Base-by-base conservation (phyloP, 768 basidiomycete species). In the Leccinum longicurvipes region DNA sequence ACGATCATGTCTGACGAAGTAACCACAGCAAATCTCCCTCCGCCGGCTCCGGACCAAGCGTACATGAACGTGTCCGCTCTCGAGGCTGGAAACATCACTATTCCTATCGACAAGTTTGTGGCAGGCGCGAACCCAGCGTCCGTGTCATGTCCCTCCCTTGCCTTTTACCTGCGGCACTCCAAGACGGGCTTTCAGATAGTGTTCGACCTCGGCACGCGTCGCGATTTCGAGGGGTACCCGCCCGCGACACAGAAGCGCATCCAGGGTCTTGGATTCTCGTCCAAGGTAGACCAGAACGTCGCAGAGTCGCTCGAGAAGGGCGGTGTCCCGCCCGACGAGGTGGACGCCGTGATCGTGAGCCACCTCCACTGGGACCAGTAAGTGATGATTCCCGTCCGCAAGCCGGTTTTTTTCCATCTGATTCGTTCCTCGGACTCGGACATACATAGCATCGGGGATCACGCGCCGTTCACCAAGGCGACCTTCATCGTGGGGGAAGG, bases 161-260 rank as follows among this genome's bases (percentile, higher is more conserved):
- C 79, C 2, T 86, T 85, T 66, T 74, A 78, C 52, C 65, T 85
- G 36, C 73, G 70, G 11, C 83, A 85, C 60, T 79, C 80, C 1
- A 55, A 59, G 17, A 74, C 65, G 1, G 65, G 69, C 2, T 63
- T 69, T 12, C 76, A 71, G 28, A 62, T 82, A 51, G 58, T 83
- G 0, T 84, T 85, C 57, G 85, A 86, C 56, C 75, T 85, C 19
- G 84, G 84, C 9, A 71, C 80, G 9, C 77, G 82, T 25, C 73
- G 74, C 42, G 78, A 84, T 57, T 70, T 73, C 61, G 70, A 77
- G 21, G 75, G 68, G 4, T 76, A 72, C 50, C 74, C 79, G 0
- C 77, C 77, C 0, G 62, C 53, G 0, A 55, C 67, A 44, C 68
- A 4, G 73, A 60, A 54, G 53, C 59, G 7, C 50, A 21, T 61